Evolutionary conservation across 2,329 filamentous ascomycete species (phyloP).

Genomic region (Paecilomyces formosus): DNA sequence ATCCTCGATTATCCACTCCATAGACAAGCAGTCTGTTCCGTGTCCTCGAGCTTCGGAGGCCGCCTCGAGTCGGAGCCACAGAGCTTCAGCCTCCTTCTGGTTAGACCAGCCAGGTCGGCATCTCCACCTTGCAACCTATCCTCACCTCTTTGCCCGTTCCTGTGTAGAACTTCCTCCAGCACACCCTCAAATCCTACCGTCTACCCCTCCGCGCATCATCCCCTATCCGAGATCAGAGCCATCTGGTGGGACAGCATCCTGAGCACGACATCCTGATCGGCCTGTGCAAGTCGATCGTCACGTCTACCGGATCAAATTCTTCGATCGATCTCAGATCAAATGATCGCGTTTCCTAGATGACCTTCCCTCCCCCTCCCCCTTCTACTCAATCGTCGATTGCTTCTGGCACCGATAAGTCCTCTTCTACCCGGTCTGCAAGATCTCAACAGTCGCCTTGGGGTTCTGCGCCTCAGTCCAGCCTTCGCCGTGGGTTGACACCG

Average conservation of each 20-base stretch:
- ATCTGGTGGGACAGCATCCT: background rate
- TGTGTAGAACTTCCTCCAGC: conserved; percentile 16
- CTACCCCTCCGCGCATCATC: conserved; percentile 12
- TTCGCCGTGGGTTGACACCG: conserved; percentile 51
- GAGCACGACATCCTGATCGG: background rate
- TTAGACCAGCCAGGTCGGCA: conserved; percentile 2
- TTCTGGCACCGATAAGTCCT: conserved; percentile 43
- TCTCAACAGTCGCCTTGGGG: conserved; percentile 51
- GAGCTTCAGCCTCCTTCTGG: conserved; percentile 2
- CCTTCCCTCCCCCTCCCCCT: conserved; percentile 46
- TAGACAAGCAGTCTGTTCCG: background rate
- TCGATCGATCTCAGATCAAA: conserved; percentile 37
- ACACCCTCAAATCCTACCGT: conserved; percentile 19
- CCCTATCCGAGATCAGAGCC: conserved; percentile 3
- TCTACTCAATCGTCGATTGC: conserved; percentile 46
- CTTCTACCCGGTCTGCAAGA: conserved; percentile 35
- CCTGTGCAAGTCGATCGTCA: background rate
- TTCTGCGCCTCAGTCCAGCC: conserved; percentile 47
- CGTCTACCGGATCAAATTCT: conserved; percentile 22
- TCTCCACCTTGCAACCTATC: conserved; percentile 17
- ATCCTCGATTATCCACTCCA: background rate
- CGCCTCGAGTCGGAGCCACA: conserved; percentile 1
- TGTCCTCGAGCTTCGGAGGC: background rate
- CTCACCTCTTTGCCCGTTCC: conserved; percentile 18
- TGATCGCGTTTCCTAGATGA: conserved; percentile 51